Conservation (phyloP, 2,329 filamentous ascomycete species). For the Microascus cirrosus region DNA sequence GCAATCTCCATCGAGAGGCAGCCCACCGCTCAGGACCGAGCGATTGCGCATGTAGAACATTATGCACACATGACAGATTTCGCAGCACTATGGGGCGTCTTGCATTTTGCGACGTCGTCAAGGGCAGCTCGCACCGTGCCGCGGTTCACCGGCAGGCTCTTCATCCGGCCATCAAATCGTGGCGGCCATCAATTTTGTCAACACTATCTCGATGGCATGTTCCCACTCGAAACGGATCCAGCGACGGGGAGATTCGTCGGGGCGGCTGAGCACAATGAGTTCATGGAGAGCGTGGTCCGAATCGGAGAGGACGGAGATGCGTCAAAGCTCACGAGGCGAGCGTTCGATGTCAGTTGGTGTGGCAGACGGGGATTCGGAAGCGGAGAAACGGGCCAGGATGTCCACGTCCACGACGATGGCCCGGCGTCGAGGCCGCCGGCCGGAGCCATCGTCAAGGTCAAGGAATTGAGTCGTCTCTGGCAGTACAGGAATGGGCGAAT, state of each 20-base stretch:
- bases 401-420: conserved; percentile 25
- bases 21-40: conserved; percentile 28
- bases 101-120: conserved; percentile 45
- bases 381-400: conserved; percentile 19
- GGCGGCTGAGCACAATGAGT: conserved; percentile 38
- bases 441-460: conserved; percentile 34
- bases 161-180: conserved; percentile 33
- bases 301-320: conserved; percentile 28
- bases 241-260: conserved; percentile 28
- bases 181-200: conserved; percentile 50
- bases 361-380: conserved; percentile 25
- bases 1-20: conserved; percentile 19
- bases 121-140: conserved; percentile 34
- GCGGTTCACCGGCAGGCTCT: conserved; percentile 51
- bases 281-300: conserved; percentile 48
- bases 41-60: conserved; percentile 66
- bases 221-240: conserved; percentile 34
- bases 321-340: conserved; percentile 30
- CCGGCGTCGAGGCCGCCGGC: conserved; percentile 12
- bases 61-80: conserved; percentile 67
- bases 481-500: conserved; percentile 48
- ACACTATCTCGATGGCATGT: conserved; percentile 53
- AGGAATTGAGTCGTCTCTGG: conserved; percentile 52
- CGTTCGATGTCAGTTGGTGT: conserved; percentile 34
- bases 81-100: conserved; percentile 62